Percentiles rank a stretch among this genome's conserved stretches.
Evolutionary conservation across 768 basidiomycete species (phyloP).

Genomic region (Leucogyrophana mollusca): DNA sequence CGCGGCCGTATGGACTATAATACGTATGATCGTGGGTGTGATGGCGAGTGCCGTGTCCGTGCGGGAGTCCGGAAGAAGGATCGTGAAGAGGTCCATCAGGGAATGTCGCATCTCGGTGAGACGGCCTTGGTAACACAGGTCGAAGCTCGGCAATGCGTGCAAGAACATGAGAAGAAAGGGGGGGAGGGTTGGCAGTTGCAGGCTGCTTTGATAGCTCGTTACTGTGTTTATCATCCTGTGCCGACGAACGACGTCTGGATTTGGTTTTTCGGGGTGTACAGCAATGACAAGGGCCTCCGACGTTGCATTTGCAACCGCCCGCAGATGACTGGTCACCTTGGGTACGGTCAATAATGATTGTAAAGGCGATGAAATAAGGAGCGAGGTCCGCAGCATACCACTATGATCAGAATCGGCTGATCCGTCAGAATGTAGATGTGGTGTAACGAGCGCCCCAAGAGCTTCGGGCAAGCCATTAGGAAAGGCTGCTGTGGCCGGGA

Average conservation of each 20-base stretch:
- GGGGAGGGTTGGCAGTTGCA: conserved; percentile 15
- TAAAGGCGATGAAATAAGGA: conserved; percentile 32
- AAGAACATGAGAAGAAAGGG: conserved; percentile 47
- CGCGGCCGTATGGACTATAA: conserved; percentile 69
- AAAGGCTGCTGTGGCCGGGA: conserved; percentile 73
- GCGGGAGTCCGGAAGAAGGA: conserved; percentile 44
- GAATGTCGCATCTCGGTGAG: conserved; percentile 16
- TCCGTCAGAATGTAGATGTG: conserved; percentile 43
- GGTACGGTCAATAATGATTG: conserved; percentile 44
- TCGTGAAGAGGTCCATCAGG: conserved; percentile 42
- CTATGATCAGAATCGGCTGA: conserved; percentile 63
- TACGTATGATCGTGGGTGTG: conserved; percentile 49
- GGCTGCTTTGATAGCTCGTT: conserved; percentile 11
- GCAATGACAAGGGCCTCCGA: conserved; percentile 55
- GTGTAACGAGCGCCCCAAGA: conserved; percentile 51
- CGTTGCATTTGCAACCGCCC: conserved; percentile 46
- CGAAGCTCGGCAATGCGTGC: conserved; percentile 65
- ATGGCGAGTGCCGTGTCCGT: conserved; percentile 41
- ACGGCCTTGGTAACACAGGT: conserved; percentile 67
- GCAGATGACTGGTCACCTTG: conserved; percentile 45
- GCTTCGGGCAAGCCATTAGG: conserved; percentile 73
- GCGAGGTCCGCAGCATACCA: conserved; percentile 56
- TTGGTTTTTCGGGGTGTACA: conserved; percentile 48
- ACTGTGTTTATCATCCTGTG: conserved; percentile 25
- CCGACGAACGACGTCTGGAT: conserved; percentile 32